A percentile compares a stretch with the other conserved stretches of the same genome.
Conservation (phyloP, 371 early-diverging fungal species). For the Rhizopus arrhizus region DNA sequence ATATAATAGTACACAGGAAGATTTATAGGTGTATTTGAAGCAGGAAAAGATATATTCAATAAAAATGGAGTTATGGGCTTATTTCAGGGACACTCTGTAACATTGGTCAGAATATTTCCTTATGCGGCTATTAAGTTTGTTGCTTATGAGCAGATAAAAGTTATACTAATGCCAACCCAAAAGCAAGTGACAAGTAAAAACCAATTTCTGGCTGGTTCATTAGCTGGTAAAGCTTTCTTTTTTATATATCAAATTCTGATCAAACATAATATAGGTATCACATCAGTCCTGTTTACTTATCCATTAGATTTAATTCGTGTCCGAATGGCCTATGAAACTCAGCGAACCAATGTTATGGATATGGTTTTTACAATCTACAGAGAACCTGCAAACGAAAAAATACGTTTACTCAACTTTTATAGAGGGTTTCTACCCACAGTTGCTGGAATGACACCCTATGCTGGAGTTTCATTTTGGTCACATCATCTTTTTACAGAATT, state of each 20-base stretch:
- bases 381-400: constrained; percentile 32
- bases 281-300: constrained; percentile 84
- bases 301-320: constrained; percentile 89
- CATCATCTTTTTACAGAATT: constrained; percentile 65
- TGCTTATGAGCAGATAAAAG: constrained; percentile 80
- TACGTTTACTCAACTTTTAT: constrained; percentile 75
- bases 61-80: constrained; percentile 74
- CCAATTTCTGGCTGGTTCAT: constrained; percentile 70
- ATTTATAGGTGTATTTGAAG: constrained; percentile 78
- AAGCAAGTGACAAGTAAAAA: constrained; percentile 54
- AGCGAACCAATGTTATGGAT: constrained; percentile 23
- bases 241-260: constrained; percentile 6
- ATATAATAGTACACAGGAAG: constrained; percentile 53
- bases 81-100: constrained; percentile 91
- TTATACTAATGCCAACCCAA: constrained; percentile 60
- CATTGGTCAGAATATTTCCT: constrained; percentile 87
- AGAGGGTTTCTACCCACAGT: constrained; percentile 84
- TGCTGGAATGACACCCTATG: constrained; percentile 91
- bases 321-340: constrained; percentile 80
- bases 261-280: constrained; percentile 72
- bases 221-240: constrained; percentile 73
- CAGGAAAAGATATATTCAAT: constrained; percentile 68
- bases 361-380: constrained; percentile 45
- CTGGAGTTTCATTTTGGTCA: constrained; percentile 82
- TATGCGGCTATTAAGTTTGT: constrained; percentile 94